These are phyloP conservation scores for Aureobasidium sp. DNA, from an alignment of 2,329 filamentous ascomycete species.

Conservation along the genomic window DNA sequence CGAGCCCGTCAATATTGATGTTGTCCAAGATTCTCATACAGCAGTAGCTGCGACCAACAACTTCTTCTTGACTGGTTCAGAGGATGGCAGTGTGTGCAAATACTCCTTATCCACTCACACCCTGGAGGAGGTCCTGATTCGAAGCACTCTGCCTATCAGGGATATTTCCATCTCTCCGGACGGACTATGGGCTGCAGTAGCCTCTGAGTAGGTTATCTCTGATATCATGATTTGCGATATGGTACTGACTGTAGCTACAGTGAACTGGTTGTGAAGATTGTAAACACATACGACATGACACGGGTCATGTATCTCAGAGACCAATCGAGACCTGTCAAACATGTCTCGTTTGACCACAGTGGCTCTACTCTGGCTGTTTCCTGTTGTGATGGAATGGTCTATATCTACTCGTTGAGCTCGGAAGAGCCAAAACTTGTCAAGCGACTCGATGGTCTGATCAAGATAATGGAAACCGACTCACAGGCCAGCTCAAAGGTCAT, in stretches of 20 bases:
- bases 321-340: slow-evolving; percentile 80
- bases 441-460: slow-evolving; percentile 80
- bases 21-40: slow-evolving; percentile 78
- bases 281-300: slow-evolving; percentile 70
- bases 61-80: slow-evolving; percentile 81
- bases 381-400: slow-evolving; percentile 80
- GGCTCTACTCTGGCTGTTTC: slow-evolving; percentile 71
- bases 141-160: slow-evolving; percentile 76
- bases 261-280: slow-evolving; percentile 83
- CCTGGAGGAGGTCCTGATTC: slow-evolving; percentile 74
- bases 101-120: slow-evolving; percentile 69
- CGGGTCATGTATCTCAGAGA: slow-evolving; percentile 72
- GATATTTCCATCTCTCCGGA: slow-evolving; percentile 79
- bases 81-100: slow-evolving; percentile 92
- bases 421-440: slow-evolving; percentile 74
- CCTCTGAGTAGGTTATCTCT: slow-evolving; percentile 64
- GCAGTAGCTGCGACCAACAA: slow-evolving; percentile 68
- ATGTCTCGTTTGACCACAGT: slow-evolving; percentile 77
- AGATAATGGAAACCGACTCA: slow-evolving; percentile 64
- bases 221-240: neutral
- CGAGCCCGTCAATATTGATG: slow-evolving; percentile 86
- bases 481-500: slow-evolving; percentile 65
- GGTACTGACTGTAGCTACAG: slow-evolving; percentile 28
- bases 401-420: slow-evolving; percentile 74
- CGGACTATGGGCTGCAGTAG: slow-evolving; percentile 80